Evolutionary conservation across 2,329 filamentous ascomycete genomes (phyloP).

Genomic region (Cladophialophora carrionii): DNA sequence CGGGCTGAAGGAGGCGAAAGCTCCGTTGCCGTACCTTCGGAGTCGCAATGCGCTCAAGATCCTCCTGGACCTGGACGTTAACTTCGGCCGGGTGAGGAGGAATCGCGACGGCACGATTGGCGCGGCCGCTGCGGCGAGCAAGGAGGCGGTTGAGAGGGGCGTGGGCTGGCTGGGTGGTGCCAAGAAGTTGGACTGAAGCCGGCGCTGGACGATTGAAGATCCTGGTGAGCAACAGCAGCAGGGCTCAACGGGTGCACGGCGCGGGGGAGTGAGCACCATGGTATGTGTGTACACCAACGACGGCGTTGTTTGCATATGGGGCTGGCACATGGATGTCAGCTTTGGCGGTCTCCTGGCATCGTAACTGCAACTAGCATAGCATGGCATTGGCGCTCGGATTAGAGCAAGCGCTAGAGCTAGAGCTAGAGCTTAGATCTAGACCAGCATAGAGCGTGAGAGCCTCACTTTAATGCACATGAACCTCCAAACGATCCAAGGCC

Average conservation of each 20-base stretch:
- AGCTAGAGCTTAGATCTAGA: background rate
- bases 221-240: no score
- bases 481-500: background rate
- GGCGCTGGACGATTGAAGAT: no score
- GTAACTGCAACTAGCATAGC: background rate
- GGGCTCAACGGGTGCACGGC: background rate
- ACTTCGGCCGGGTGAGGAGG: constrained; percentile 77
- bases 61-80: constrained; percentile 89
- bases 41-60: constrained; percentile 94
- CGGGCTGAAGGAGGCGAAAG: constrained; percentile 65
- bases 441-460: background rate
- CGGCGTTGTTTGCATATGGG: constrained; percentile 2
- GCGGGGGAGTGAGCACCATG: background rate
- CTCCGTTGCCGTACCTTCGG: constrained; percentile 67
- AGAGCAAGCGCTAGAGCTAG: constrained; percentile 6
- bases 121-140: constrained; percentile 1
- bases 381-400: constrained; percentile 7
- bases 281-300: background rate
- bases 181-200: constrained; percentile 2
- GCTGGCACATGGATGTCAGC: background rate
- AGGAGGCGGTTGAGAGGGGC: constrained; percentile 12
- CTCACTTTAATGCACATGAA: constrained; percentile 1
- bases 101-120: constrained; percentile 43
- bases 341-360: background rate
- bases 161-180: constrained; percentile 13